A percentile compares a stretch with the other conserved stretches of the same genome.
Conservation (phyloP, 495 filamentous ascomycete species). For the Terfezia boudieri region DNA sequence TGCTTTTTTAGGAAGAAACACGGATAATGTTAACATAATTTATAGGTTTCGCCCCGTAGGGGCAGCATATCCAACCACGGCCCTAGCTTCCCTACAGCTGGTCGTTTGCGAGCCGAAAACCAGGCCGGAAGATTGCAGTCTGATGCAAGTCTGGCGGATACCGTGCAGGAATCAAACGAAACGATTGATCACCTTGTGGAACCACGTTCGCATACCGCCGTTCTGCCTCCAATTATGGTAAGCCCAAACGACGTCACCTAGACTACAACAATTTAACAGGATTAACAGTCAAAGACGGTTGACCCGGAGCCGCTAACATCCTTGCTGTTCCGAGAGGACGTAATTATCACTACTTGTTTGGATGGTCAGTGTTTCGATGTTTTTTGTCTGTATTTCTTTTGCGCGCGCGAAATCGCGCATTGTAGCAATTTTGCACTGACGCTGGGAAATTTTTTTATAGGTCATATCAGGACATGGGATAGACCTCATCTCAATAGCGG, state of each 20-base stretch:
- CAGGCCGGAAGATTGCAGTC: slow-evolving; percentile 37
- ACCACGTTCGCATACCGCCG: slow-evolving; percentile 52
- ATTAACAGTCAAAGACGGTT: slow-evolving; percentile 48
- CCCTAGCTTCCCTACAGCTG: slow-evolving; percentile 21
- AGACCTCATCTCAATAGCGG: slow-evolving; percentile 30
- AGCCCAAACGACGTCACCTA: slow-evolving; percentile 6
- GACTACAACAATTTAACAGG: slow-evolving; percentile 1
- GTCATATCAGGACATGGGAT: slow-evolving; percentile 74
- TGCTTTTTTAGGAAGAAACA: slow-evolving; percentile 1
- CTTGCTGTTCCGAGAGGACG: slow-evolving; percentile 75
- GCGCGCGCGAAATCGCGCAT: background rate
- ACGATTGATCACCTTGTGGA: slow-evolving; percentile 56
- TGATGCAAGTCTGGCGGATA: slow-evolving; percentile 35
- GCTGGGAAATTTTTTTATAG: slow-evolving; percentile 23
- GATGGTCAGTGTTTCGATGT: slow-evolving; percentile 34
- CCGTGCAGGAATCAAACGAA: slow-evolving; percentile 23
- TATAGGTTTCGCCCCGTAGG: slow-evolving; percentile 29
- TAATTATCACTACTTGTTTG: slow-evolving; percentile 75
- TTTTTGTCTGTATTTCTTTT: slow-evolving; percentile 1
- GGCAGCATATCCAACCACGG: slow-evolving; percentile 33
- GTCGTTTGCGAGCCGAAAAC: slow-evolving; percentile 11
- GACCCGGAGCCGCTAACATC: slow-evolving; percentile 74
- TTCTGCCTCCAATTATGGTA: slow-evolving; percentile 86
- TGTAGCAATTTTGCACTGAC: background rate
- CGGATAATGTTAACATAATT: background rate